Evolutionary conservation across 768 basidiomycete species (phyloP).

Genomic region (Hygrophorus russula): DNA sequence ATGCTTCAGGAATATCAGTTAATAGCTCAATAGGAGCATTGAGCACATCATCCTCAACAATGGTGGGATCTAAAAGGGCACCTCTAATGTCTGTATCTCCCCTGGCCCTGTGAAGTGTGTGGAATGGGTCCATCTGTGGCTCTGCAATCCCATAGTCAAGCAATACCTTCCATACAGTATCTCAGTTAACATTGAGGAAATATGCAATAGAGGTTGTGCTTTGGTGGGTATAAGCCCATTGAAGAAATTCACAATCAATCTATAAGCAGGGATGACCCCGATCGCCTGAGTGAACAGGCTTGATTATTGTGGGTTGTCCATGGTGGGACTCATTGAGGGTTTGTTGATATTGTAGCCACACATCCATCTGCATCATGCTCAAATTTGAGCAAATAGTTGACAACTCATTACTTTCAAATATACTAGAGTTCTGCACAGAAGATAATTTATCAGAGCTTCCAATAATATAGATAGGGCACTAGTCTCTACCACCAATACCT

Average conservation of each 20-base stretch:
- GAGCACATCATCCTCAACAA: conserved; percentile 4
- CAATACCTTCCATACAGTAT: conserved; percentile 1
- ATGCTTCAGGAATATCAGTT: background rate
- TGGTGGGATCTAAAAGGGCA: conserved; percentile 12
- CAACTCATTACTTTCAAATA: conserved; percentile 8
- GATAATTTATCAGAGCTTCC: background rate
- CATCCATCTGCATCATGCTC: conserved; percentile 8
- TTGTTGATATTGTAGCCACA: conserved; percentile 5
- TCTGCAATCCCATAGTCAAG: conserved; percentile 9
- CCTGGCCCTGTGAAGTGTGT: background rate
- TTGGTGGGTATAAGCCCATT: conserved; percentile 10
- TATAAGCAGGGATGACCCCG: conserved; percentile 9
- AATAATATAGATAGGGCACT: no score
- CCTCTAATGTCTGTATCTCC: no score
- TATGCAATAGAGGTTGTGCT: conserved; percentile 8
- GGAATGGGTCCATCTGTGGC: conserved; percentile 6
- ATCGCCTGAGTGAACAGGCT: conserved; percentile 4
- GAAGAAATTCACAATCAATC: conserved; percentile 11
- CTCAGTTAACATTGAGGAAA: conserved; percentile 9
- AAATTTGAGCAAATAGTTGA: conserved; percentile 4
- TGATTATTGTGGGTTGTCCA: conserved; percentile 6
- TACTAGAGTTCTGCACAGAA: conserved; percentile 4
- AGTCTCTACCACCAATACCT: conserved; percentile 4
- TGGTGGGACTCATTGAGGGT: conserved; percentile 8
- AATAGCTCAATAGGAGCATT: background rate